Evolutionary conservation across 257 asterid species (phyloP), one percentile per base, ranked within the genome.

Genomic region (Osmanthus fragrans): DNA sequence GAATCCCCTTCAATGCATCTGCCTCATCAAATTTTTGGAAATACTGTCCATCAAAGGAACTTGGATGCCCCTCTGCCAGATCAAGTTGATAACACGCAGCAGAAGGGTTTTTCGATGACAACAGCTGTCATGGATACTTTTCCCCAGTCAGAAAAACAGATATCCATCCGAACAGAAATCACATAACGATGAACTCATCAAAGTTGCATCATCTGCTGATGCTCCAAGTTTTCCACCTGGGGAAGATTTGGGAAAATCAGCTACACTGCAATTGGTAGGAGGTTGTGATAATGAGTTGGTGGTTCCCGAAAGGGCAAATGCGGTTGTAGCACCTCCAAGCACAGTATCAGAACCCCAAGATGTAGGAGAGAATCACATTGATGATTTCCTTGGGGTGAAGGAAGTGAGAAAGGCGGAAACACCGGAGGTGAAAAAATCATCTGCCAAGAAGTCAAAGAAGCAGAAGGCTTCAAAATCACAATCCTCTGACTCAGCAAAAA

Each of bases 381-480:
- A 74, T 73, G 92, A 83, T 72, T 77, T 87, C n/a, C 79, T 85
- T 67, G 69, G 73, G 49, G 87, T 75, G 19, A 87, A 86, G 81
- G 94, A 91, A 85, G 80, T 73, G 42, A 87, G 82, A 84, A 75
- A n/a, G 76, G 82, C 79, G 70, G 94, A 87, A 84, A 74, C 84
- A 21, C 82, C 79, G 36, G 96, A 86, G 77, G 87, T 74, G 0
- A 96, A 84, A 81, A 96, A 92, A 79, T 67, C 85, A 4, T 81
- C 90, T 13, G 97, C 92, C 79, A 96, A 96, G 93, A 96, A 85
- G 83, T 89, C 98, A 4, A 94, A 80, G 80, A 96, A 89, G 86
- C 98, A 95, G 80, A 96, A 91, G 90, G 71, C 95, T 51, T 78
- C 89, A 2, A 95, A 95, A 88, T 84, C 79, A 58, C 86, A 74